Base-by-base conservation (phyloP, 768 basidiomycete species). In the Hypholoma sublateritium region DNA sequence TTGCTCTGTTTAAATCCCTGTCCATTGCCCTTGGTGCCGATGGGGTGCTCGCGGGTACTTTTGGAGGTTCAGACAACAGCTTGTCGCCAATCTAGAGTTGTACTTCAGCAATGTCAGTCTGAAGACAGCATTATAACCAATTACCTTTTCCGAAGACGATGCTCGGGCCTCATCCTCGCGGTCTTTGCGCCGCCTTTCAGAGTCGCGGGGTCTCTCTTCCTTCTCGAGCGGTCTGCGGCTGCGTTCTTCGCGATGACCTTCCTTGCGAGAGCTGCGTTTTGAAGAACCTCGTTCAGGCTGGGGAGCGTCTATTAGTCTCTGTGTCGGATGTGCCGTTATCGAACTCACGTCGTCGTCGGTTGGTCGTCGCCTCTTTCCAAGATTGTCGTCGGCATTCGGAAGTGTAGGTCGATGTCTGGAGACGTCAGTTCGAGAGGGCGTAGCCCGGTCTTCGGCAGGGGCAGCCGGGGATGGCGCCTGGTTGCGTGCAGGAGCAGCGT, bases 201-300 rank as follows among this genome's bases (percentile, higher is more conserved):
- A 81, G 21, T 92, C 90, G 53, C 87, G 82, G 25, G 71, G 75
- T 46, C 88, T 80, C 28, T 90, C 88, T 45, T 91, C 89, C 67
- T 89, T 89, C 43, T 91, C 90, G 12, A 77, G 73, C 13, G 77
- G 76, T 51, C 89, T 83, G 24, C 89, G 84, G 59, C 74, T 74
- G 35, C 89, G 80, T 37, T 92, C 90, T 54, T 92, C 91, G 48
- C 89, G 84, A 65, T 90, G 88, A 28, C 82, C 72, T 2, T 91
- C 89, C 67, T 89, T 89, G 48, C 91, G 85, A 56, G 90, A 87
- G 57, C 83, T 82, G n/a, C 91, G 86, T 69, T 93, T 93, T n/a
- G 86, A 28, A 28, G 25, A 81, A 34, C 80, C 79, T 62, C 91
- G 83, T 50, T 93, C 91, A 58, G 83, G 72, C 89, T 91, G 67